Percentiles rank a stretch among this genome's conserved stretches.
Conservation (phyloP, 2,329 filamentous ascomycete genomes). For the Tolypocladium tundrense region DNA sequence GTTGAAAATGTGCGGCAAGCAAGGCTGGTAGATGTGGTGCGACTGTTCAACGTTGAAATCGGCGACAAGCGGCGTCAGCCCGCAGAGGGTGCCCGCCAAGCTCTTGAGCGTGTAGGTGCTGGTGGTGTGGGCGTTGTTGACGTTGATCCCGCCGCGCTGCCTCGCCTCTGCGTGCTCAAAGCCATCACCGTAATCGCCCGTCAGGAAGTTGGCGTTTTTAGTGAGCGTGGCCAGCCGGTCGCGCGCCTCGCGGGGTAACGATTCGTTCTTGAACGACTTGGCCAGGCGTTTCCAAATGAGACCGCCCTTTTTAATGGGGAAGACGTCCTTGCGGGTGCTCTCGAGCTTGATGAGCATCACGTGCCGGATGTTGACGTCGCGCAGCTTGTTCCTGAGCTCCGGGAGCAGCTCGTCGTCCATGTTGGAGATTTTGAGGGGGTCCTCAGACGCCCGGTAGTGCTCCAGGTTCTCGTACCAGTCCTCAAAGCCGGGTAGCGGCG, state of each 20-base stretch:
- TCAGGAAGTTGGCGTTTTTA: conserved; percentile 20
- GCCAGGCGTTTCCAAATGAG: conserved; percentile 24
- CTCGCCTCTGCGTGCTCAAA: conserved; percentile 16
- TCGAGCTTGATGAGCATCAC: conserved; percentile 31
- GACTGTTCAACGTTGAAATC: conserved; percentile 32
- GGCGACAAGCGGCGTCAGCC: conserved; percentile 27
- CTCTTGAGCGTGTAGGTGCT: conserved; percentile 34
- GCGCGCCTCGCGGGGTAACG: conserved; percentile 19
- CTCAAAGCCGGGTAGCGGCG: conserved; percentile 11
- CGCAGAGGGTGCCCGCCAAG: conserved; percentile 29
- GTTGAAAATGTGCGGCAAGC: conserved; percentile 28
- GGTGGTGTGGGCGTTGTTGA: conserved; percentile 28
- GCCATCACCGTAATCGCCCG: conserved; percentile 22
- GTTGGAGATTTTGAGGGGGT: conserved; percentile 31
- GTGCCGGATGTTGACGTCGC: conserved; percentile 27
- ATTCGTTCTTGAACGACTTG: conserved; percentile 19
- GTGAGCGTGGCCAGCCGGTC: conserved; percentile 18
- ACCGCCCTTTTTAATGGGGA: conserved; percentile 30
- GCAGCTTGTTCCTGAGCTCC: conserved; percentile 13
- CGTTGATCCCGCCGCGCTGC: conserved; percentile 27
- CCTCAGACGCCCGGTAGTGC: conserved; percentile 23
- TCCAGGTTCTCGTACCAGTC: conserved; percentile 15
- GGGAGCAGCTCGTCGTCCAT: conserved; percentile 21
- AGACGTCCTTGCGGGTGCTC: conserved; percentile 33
- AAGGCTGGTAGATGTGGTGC: conserved; percentile 34